Base-by-base conservation (phyloP, 163 green algal species). In the Chlorella variabilis region DNA sequence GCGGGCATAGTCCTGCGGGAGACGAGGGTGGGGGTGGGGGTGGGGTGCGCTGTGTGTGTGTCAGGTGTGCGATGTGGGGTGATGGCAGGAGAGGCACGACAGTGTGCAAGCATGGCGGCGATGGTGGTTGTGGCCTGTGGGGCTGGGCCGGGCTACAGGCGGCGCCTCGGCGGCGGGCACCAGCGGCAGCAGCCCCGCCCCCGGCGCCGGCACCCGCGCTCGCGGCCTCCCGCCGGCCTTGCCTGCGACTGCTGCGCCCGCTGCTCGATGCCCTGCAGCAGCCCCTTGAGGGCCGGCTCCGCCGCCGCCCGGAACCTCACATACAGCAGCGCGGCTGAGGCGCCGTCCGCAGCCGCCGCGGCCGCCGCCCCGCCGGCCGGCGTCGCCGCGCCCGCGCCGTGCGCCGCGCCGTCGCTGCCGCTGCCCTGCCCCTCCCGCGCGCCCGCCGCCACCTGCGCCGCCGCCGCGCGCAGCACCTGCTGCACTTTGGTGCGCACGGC, bases 221-320 rank as follows among this genome's bases (percentile, higher is more conserved):
- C 20, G 33, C 21, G 17, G 15, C 39, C n/a, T 13, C 25, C 41
- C 38, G 9, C 51, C 34, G n/a, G 1, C 1, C 65, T 34, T 38
- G 33, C 61, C 51, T 71, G 59, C 29, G 79, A 74, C 58, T 63
- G 78, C 71, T 88, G n/a, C 7, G 83, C 83, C 13, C 91, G 87
- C 33, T 77, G 38, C 70, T 93, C 91, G 29, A 97, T 79, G 39
- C 93, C 91, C 13, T 75, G 56, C 21, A 97, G 84, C 69, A 97
- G 75, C 5, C 88, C 89, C 80, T 94, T 95, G 23, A 98, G 74
- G 23, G 80, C 87, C 23, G 94, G 90, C 88, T 98, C 95, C 36
- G 93, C 93, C 9, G 90, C 92, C 36, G 96, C 94, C 18, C 96
- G 79, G 90, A 99, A 99, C 4, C 93, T 84, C 80, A 99, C 96